phyloP scores from a whole-genome alignment of 176 grass and related monocot species.

The Hordeum marinum region DNA sequence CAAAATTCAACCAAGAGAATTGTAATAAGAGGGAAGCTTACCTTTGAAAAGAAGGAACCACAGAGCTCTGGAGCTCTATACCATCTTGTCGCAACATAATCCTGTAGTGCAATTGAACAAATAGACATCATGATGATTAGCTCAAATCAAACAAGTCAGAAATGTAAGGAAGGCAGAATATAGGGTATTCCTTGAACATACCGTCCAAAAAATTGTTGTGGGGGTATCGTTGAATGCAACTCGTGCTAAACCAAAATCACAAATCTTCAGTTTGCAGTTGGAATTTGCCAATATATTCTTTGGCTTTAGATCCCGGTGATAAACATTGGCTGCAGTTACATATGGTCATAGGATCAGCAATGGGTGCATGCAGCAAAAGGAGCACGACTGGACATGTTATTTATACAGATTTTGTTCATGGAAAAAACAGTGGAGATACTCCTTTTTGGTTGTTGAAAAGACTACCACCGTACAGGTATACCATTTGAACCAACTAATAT shows the following conservation, averaged over 20 bases:
- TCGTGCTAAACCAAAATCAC: constrained; percentile 96
- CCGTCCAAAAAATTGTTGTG: constrained; percentile 99
- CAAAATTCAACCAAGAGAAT: constrained; percentile 22
- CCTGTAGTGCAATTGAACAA: constrained; percentile 43
- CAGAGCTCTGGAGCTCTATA: constrained; percentile 99
- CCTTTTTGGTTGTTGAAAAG: neutral
- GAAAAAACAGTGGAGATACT: neutral
- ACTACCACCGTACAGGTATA: neutral
- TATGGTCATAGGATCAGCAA: constrained; percentile 34
- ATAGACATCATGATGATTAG: constrained; percentile 11
- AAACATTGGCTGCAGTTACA: constrained; percentile 82
- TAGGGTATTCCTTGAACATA: constrained; percentile 29
- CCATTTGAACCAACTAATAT: constrained; percentile 2
- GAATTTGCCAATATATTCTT: constrained; percentile 99
- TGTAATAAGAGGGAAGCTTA: constrained; percentile 12
- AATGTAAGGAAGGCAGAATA: constrained; percentile 9
- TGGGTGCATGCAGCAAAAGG: neutral
- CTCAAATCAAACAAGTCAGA: neutral
- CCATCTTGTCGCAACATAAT: constrained; percentile 99
- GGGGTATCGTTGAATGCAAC: constrained; percentile 95
- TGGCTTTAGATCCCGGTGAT: constrained; percentile 95
- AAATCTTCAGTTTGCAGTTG: constrained; percentile 99
- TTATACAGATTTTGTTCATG: neutral
- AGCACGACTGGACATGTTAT: neutral
- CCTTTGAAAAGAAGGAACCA: constrained; percentile 98